phyloP scores from a whole-genome alignment of 2,329 filamentous ascomycete genomes.

The Trichophyton mentagrophytes region DNA sequence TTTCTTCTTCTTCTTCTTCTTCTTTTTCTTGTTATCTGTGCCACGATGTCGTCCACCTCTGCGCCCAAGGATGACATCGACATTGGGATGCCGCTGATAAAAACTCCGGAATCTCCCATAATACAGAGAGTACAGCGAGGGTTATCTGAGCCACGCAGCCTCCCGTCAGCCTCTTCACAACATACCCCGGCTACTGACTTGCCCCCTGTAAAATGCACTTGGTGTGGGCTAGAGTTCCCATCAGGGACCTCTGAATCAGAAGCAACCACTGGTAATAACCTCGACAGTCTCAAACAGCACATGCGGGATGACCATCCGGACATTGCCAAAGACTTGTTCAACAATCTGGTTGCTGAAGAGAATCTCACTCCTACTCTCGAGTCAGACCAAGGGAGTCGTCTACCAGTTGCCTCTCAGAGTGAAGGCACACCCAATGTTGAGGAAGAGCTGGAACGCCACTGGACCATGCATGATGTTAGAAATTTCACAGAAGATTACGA shows the following conservation, averaged over 20 bases:
- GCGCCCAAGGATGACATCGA: slow-evolving; percentile 2
- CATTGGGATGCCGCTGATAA: background rate
- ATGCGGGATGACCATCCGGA: slow-evolving; percentile 24
- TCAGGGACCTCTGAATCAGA: slow-evolving; percentile 16
- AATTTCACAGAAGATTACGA: slow-evolving; percentile 26
- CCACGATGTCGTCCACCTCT: slow-evolving; percentile 2
- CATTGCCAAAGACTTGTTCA: slow-evolving; percentile 12
- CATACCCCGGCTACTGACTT: slow-evolving; percentile 2
- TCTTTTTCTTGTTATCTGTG: background rate
- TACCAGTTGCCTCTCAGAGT: background rate
- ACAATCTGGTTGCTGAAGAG: slow-evolving; percentile 8
- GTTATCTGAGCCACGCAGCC: slow-evolving; percentile 6
- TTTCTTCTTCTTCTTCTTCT: background rate
- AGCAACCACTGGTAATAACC: slow-evolving; percentile 14
- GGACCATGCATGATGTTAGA: slow-evolving; percentile 27
- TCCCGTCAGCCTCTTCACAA: slow-evolving; percentile 5
- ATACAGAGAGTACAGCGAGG: background rate
- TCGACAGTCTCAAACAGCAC: slow-evolving; percentile 24
- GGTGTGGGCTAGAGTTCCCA: slow-evolving; percentile 26
- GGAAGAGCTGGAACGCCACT: slow-evolving; percentile 22
- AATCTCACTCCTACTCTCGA: slow-evolving; percentile 6
- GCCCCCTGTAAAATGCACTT: slow-evolving; percentile 22
- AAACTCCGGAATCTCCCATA: background rate
- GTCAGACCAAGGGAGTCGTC: slow-evolving; percentile 3
- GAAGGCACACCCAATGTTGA: slow-evolving; percentile 14